phyloP scores from a whole-genome alignment of 2,329 filamentous ascomycete genomes.

The Colletotrichum sublineola region DNA sequence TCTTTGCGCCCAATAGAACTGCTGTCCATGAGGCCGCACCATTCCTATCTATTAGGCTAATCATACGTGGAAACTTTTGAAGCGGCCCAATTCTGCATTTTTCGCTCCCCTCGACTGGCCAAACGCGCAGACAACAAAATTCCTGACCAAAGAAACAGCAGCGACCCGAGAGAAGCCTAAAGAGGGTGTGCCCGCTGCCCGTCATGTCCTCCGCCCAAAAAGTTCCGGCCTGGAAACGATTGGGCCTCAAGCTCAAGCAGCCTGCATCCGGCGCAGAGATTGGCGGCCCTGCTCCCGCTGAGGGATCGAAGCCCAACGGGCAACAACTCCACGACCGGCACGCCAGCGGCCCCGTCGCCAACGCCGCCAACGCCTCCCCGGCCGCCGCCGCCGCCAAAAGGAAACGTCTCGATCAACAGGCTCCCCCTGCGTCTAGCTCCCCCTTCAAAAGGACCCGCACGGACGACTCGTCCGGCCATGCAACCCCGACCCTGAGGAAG shows the following conservation, averaged over 20 bases:
- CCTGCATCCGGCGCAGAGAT: slow-evolving; percentile 45
- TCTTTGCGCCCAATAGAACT: slow-evolving; percentile 40
- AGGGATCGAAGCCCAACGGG: slow-evolving; percentile 46
- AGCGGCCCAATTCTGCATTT: slow-evolving; percentile 33
- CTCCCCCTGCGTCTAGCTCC: slow-evolving; percentile 40
- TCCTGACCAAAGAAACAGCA: slow-evolving; percentile 32
- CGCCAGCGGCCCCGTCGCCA: slow-evolving; percentile 39
- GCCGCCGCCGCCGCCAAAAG: slow-evolving; percentile 43
- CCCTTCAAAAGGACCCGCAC: slow-evolving; percentile 50
- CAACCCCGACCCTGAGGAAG: slow-evolving; percentile 47
- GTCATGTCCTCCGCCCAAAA: slow-evolving; percentile 59
- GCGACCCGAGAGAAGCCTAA: slow-evolving; percentile 16
- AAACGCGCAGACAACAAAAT: slow-evolving; percentile 36
- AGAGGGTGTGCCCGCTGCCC: slow-evolving; percentile 46
- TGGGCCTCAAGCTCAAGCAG: slow-evolving; percentile 73
- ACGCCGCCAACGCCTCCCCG: slow-evolving; percentile 30
- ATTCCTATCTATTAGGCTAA: slow-evolving; percentile 39
- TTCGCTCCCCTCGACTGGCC: slow-evolving; percentile 21
- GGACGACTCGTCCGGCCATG: slow-evolving; percentile 35
- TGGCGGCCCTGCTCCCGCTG: slow-evolving; percentile 39
- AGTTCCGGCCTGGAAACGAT: slow-evolving; percentile 72
- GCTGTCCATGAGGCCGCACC: slow-evolving; percentile 34
- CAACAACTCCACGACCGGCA: slow-evolving; percentile 41
- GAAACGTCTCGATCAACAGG: slow-evolving; percentile 43
- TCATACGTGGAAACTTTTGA: slow-evolving; percentile 36